Percentiles rank a stretch among this genome's conserved stretches.
Conservation (phyloP, 129 eudicot genomes). For the Artemisia argyi region DNA sequence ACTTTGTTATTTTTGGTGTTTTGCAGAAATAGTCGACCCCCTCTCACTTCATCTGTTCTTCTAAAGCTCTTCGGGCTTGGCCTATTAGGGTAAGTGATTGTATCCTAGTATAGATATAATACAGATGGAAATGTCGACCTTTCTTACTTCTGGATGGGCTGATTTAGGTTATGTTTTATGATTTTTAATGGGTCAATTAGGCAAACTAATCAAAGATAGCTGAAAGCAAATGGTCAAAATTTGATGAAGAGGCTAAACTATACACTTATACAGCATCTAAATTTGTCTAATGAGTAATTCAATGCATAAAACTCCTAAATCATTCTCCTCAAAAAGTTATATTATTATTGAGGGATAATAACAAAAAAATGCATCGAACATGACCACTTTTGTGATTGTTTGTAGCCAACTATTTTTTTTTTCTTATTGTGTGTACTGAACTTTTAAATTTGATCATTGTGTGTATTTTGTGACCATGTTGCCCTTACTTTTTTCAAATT, state of each 20-base stretch:
- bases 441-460: no score
- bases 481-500: no score
- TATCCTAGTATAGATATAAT: background rate
- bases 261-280: background rate
- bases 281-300: background rate
- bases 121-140: background rate
- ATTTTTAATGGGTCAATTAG: background rate
- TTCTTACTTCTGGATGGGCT: background rate
- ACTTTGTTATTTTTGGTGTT: background rate
- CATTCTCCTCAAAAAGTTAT: background rate
- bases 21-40: slow-evolving; percentile 43
- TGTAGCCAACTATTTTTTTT: no score
- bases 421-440: no score
- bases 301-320: slow-evolving; percentile 12
- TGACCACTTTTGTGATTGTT: no score
- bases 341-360: background rate
- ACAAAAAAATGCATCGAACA: no score
- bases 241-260: background rate
- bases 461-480: no score
- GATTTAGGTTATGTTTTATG: background rate
- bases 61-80: slow-evolving; percentile 45
- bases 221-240: slow-evolving; percentile 1
- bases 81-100: slow-evolving; percentile 42
- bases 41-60: slow-evolving; percentile 44
- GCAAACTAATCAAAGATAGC: background rate